Percentiles rank a stretch among this genome's conserved stretches.
Evolutionary conservation across 2,329 filamentous ascomycete species (phyloP).

Genomic region (Sarocladium oryzae): DNA sequence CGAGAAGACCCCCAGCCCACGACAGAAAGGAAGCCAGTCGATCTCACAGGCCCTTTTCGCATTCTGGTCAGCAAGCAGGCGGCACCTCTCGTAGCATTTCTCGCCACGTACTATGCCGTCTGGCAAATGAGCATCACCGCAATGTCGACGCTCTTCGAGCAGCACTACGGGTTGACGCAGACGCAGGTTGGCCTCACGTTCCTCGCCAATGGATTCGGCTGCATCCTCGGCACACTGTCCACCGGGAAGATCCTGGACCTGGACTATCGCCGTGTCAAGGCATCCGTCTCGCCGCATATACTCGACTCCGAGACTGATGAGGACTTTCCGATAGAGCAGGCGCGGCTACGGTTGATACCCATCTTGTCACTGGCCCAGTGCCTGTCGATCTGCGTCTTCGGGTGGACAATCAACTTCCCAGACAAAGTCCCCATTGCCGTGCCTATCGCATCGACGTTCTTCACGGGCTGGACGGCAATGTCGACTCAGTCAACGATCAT

Average conservation of each 20-base stretch:
- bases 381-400: constrained; percentile 40
- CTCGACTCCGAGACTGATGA: constrained; percentile 14
- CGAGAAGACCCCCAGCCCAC: not conserved
- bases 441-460: constrained; percentile 43
- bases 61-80: constrained; percentile 40
- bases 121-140: constrained; percentile 51
- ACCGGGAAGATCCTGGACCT: constrained; percentile 45
- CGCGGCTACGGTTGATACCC: constrained; percentile 42
- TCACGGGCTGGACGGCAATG: constrained; percentile 44
- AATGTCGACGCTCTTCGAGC: constrained; percentile 42
- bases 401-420: constrained; percentile 43
- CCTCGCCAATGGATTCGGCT: constrained; percentile 48
- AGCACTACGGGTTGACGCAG: constrained; percentile 34
- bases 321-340: constrained; percentile 41
- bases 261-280: constrained; percentile 40
- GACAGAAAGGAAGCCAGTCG: constrained; percentile 27
- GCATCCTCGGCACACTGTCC: constrained; percentile 44
- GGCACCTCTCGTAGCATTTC: constrained; percentile 37
- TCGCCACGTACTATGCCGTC: constrained; percentile 44
- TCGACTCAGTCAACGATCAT: constrained; percentile 41
- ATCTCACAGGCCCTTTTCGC: constrained; percentile 37
- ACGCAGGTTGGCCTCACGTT: constrained; percentile 44
- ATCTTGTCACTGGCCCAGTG: constrained; percentile 38
- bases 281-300: not conserved
- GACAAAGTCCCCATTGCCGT: constrained; percentile 37